Evolutionary conservation across 306 rosid species (phyloP).

Genomic region (Trichosanthes cucumerina): DNA sequence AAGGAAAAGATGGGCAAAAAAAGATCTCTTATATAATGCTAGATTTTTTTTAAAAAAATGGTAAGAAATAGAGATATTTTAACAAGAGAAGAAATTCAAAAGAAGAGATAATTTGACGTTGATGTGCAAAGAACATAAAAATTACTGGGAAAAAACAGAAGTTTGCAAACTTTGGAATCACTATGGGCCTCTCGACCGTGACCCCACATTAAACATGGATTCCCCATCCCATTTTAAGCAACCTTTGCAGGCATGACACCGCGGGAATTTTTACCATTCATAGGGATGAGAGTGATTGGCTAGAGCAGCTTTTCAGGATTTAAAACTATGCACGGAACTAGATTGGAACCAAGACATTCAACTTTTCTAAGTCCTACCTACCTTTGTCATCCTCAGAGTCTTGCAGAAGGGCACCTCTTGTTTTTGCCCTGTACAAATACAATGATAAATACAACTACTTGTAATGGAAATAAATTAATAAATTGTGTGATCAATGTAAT

Average conservation of each 20-base stretch:
- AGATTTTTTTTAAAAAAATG: not conserved
- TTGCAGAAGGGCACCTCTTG: slow-evolving; percentile 61
- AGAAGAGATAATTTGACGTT: not conserved
- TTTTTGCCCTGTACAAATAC: slow-evolving; percentile 51
- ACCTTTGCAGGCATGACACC: not conserved
- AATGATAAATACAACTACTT: not conserved
- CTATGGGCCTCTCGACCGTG: not conserved
- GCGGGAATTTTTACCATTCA: not conserved
- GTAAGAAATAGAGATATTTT: not conserved
- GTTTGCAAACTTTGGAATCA: not conserved
- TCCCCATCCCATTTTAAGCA: not conserved
- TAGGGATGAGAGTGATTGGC: not conserved
- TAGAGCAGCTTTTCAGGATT: not conserved
- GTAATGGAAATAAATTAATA: not conserved
- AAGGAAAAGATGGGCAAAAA: not conserved
- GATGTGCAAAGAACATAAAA: not conserved
- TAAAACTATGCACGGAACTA: not conserved
- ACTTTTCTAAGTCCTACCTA: not conserved
- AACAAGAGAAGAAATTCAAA: not conserved
- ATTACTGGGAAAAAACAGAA: not conserved
- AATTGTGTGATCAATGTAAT: not conserved
- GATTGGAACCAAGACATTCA: not conserved
- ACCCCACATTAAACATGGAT: not conserved
- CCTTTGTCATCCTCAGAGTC: slow-evolving; percentile 35
- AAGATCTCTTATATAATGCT: not conserved